Evolutionary conservation across 768 basidiomycete genomes (phyloP), one percentile per base, ranked within the genome.

Genomic region (Leucogyrophana mollusca): DNA sequence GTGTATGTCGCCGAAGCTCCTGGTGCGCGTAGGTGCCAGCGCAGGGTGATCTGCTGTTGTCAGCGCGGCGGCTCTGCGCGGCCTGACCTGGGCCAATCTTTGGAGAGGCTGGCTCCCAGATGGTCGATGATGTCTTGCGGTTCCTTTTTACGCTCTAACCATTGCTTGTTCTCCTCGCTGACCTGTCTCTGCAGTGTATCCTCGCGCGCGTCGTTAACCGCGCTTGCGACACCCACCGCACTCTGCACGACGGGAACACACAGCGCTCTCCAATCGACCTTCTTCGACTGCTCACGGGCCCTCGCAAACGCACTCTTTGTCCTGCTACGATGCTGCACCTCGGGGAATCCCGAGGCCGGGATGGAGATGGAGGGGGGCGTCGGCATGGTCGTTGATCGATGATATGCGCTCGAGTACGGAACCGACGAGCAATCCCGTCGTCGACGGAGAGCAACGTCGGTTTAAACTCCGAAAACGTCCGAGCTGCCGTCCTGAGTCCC

Each of bases 131-230:
- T 78, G 50, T 90, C 79, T 41, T 67, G 66, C 34, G 73, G 71
- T 61, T 87, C 90, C 42, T 77, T 62, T 50, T 84, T 80, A 8
- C 82, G 72, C 60, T 94, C 93, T 77, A 78, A 2, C 94, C 77
- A 21, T 67, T 66, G 9, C 47, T 77, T 72, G 52, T 94, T 94
- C 57, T 91, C 87, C 45, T 72, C 71, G 54, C 78, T 81, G 43
- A 83, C 77, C 55, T 79, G 79, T 50, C 59, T 50, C 1, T 69
- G 61, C 1, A 61, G 25, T n/a, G n/a, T n/a, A n/a, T n/a, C n/a
- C n/a, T n/a, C n/a, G n/a, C n/a, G n/a, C 13, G 40, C 40, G 7
- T 37, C 35, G 57, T 56, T n/a, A n/a, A n/a, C n/a, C n/a, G n/a
- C n/a, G n/a, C n/a, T n/a, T n/a, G n/a, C n/a, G n/a, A n/a, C n/a